Evolutionary conservation across 108 stramenopile species (phyloP).

Genomic region (Thalassiosira profunda): DNA sequence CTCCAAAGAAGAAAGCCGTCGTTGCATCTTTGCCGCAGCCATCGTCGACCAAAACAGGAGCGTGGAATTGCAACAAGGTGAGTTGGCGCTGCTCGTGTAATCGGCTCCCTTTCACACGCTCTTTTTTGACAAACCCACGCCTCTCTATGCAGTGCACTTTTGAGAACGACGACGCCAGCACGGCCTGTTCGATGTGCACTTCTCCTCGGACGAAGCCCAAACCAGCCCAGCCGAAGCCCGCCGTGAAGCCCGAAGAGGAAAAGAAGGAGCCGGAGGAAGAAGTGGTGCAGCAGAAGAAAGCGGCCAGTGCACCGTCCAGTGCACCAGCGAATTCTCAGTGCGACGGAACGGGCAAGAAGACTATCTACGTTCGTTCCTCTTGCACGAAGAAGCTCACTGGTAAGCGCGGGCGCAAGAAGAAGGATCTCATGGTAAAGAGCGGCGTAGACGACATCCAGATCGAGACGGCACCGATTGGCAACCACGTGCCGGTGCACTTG

Average conservation of each 20-base stretch:
- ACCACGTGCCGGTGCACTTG: conserved; percentile 30
- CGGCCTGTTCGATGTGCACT: conserved; percentile 1
- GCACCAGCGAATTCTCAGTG: neutral
- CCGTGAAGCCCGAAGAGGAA: neutral
- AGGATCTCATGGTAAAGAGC: conserved; percentile 19
- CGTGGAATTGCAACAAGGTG: no score
- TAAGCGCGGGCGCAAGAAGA: conserved; percentile 31
- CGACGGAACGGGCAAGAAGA: no score
- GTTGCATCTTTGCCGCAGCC: neutral
- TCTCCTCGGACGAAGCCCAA: neutral
- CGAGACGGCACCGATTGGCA: conserved; percentile 2
- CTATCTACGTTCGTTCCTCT: conserved; percentile 16
- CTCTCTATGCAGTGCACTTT: conserved; percentile 1
- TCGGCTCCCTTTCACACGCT: no score
- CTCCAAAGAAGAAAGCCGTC: neutral
- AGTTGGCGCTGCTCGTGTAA: no score
- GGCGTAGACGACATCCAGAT: conserved; percentile 23
- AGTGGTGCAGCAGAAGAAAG: no score
- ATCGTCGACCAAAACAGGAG: neutral
- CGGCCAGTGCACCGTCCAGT: neutral
- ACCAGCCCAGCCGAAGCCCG: neutral
- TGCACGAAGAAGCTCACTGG: conserved; percentile 24
- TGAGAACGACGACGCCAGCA: conserved; percentile 9
- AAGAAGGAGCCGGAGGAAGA: neutral
- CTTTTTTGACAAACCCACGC: no score